Base-by-base conservation (phyloP, 2,329 filamentous ascomycete species). In the Paecilomyces sp. region DNA sequence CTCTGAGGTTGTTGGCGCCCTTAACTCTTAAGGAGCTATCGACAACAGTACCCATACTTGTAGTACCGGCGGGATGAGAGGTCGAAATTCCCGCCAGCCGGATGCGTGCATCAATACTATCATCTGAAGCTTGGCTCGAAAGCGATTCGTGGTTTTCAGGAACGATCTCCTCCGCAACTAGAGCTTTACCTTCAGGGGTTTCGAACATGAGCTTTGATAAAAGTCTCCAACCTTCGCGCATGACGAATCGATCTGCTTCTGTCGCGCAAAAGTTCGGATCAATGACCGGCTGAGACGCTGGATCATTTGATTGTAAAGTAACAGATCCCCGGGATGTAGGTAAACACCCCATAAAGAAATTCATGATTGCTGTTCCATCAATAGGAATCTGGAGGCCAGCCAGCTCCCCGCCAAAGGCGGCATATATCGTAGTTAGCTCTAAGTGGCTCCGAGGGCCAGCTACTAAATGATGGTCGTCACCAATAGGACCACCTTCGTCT, bases 221-320 rank as follows among this genome's bases (percentile, higher is more conserved):
- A 15, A 41, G 36, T 41, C 36, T 41, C 36, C 36, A 41, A 13
- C 36, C 36, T 13, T 41, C n/a, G 2, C 56, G 36, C 18, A 60
- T 31, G 18, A 63, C 57, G 57, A 58, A 56, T 15, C 67, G 61
- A 57, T 71, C 70, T 7, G 66, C 57, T 34, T 70, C 67, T 0
- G 68, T 72, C 1, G 64, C 63, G 30, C 65, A 70, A 41, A 72
- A 71, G 51, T 73, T 72, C 0, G 69, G 68, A 54, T 74, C 67
- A 34, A 73, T 71, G 3, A 64, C 25, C 1, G 69, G 69, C 1
- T 62, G n/a, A 0, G 34, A 60, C 11, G 22, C 57, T 4, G 69
- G 62, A n/a, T 63, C 55, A 1, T 58, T 54, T 3, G 65, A 65
- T 0, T 61, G 51, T 2, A 70, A 33, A 1, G 59, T 64, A 13